Base-by-base conservation (phyloP, 345 rosid genomes). In the Dipteronia sinensis region DNA sequence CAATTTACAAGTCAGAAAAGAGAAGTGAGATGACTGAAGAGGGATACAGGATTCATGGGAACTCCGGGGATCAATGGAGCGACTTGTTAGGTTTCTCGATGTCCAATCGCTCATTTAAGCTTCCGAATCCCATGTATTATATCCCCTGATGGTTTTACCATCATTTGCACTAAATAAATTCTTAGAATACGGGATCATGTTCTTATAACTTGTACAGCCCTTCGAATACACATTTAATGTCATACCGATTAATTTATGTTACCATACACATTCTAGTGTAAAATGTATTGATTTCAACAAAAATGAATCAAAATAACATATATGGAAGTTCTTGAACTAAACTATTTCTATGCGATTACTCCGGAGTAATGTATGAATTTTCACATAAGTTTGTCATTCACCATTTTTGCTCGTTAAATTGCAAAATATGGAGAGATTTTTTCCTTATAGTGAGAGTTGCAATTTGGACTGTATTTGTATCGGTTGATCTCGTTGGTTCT, bases 11-110 rank as follows among this genome's bases (percentile, higher is more conserved):
- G 76, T 93, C 98, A 4, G 94, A 89, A 82, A 94, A 85, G 90
- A 92, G 99, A 79, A 86, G 80, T 61, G 91, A 89, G 87, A 91
- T 96, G 92, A 87, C 81, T 76, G 75, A 77, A 68, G 91, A 90
- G 42, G 97, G 97, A 74, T 94, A 83, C 61, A 82, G 96, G 77
- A 90, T 95, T 66, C 84, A 81, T 9, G 99, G 99, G 17, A 95
- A 95, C 76, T 91, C 94, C 5, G 98, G 99, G 46, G 99, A 95
- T 72, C 99, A 95, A 17, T 95, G 99, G 98, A 95, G 97, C 56
- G 98, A 95, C 83, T 79, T 95, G 82, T 77, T 93, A 76, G 97
- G 97, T 44, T 76, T 84, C 49, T 38, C 88, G 2, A 82, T 91
- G 84, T 89, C 97, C 10, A 65, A 3, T 49, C 92, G 97, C 20